Percentiles rank a stretch among this genome's conserved stretches.
phyloP scores from a whole-genome alignment of 139 green algal species.

The Trebouxia sp. region DNA sequence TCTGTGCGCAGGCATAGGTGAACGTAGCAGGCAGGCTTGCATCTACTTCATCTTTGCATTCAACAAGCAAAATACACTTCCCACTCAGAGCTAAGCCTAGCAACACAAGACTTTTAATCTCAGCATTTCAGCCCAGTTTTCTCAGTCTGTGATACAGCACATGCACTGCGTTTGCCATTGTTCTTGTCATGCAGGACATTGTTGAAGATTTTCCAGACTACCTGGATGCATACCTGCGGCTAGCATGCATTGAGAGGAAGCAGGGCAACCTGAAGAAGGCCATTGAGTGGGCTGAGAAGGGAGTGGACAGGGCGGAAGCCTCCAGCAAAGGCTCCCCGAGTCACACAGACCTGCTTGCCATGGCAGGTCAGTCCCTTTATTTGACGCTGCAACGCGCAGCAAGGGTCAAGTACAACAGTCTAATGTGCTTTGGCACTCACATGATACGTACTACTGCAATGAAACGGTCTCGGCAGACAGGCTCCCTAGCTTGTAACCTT shows the following conservation, averaged over 20 bases:
- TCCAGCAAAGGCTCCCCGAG: slow-evolving; percentile 19
- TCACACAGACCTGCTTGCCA: slow-evolving; percentile 62
- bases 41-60: no score
- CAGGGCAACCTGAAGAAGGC: slow-evolving; percentile 48
- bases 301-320: slow-evolving; percentile 27
- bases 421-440: not conserved
- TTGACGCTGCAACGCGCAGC: not conserved
- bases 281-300: slow-evolving; percentile 50
- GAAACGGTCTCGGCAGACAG: no score
- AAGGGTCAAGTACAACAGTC: not conserved
- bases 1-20: no score
- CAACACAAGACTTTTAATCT: no score
- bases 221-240: slow-evolving; percentile 83
- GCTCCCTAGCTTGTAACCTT: no score
- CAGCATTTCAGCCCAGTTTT: no score
- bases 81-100: no score
- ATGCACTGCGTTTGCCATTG: not conserved
- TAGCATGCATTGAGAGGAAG: slow-evolving; percentile 66
- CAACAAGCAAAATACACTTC: no score
- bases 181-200: slow-evolving; percentile 48
- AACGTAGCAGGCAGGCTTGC: no score
- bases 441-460: no score
- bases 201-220: slow-evolving; percentile 73
- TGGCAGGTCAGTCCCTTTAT: slow-evolving; percentile 65
- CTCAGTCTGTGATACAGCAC: no score